Conservation (phyloP, 2,329 filamentous ascomycete species). For the Beauveria medogensis region DNA sequence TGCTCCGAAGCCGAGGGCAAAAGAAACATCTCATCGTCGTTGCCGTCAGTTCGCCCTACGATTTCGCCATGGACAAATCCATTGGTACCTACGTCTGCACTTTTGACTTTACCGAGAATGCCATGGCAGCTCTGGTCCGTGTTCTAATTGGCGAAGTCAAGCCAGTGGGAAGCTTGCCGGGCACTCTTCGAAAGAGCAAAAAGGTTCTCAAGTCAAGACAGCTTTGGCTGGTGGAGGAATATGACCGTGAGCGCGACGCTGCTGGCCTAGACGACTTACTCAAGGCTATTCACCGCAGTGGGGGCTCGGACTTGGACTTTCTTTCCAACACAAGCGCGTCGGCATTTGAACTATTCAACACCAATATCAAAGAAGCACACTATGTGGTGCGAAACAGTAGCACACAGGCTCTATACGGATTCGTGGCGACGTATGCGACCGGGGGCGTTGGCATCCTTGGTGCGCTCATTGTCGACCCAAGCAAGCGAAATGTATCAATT, state of each 20-base stretch:
- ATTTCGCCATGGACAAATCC: conserved; percentile 86
- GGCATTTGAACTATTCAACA: conserved; percentile 66
- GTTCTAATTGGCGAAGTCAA: conserved; percentile 70
- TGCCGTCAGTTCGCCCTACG: conserved; percentile 89
- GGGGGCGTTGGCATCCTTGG: conserved; percentile 67
- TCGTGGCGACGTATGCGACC: conserved; percentile 81
- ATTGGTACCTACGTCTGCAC: conserved; percentile 93
- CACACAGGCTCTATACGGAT: conserved; percentile 83
- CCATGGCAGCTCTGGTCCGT: conserved; percentile 74
- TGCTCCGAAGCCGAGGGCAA: conserved; percentile 66
- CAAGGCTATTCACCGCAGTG: conserved; percentile 58
- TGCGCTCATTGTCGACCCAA: conserved; percentile 81
- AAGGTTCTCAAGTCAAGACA: conserved; percentile 84
- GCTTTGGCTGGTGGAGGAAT: conserved; percentile 89
- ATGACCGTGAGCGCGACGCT: conserved; percentile 70
- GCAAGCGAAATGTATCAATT: conserved; percentile 79
- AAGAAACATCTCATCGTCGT: conserved; percentile 88
- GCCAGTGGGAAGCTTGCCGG: conserved; percentile 52
- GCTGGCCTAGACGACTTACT: conserved; percentile 69
- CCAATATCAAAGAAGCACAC: conserved; percentile 69
- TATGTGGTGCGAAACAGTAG: conserved; percentile 92
- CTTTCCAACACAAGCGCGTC: conserved; percentile 61
- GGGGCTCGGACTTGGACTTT: conserved; percentile 59
- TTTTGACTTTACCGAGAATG: conserved; percentile 92
- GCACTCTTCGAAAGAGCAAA: conserved; percentile 78